phyloP scores from a whole-genome alignment of 2,329 filamentous ascomycete species.

The Mycosphaerella sp. region DNA sequence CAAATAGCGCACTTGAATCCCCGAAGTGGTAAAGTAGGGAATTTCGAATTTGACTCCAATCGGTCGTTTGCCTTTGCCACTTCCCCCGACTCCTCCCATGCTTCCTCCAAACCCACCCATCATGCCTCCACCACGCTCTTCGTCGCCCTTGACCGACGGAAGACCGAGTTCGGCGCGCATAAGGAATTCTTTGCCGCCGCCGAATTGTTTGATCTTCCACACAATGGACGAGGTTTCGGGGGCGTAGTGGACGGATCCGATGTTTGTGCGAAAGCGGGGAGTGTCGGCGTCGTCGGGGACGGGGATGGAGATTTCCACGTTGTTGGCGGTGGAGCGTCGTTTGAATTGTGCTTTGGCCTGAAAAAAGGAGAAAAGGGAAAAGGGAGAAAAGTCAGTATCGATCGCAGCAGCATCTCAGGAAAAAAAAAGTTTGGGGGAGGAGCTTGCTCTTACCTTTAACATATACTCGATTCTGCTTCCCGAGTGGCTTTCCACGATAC shows the following conservation, averaged over 20 bases:
- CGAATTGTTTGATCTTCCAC: slow-evolving; percentile 99
- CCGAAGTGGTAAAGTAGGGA: slow-evolving; percentile 99
- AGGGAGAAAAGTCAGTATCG: neutral
- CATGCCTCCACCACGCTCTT: slow-evolving; percentile 88
- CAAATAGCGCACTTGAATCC: slow-evolving; percentile 95
- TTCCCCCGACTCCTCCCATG: slow-evolving; percentile 79
- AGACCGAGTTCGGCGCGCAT: slow-evolving; percentile 96
- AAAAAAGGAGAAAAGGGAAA: neutral
- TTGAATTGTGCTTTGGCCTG: slow-evolving; percentile 94
- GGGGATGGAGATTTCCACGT: slow-evolving; percentile 95
- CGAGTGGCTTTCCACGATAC: slow-evolving; percentile 91
- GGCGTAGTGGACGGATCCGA: slow-evolving; percentile 94
- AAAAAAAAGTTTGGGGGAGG: neutral
- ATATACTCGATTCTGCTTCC: slow-evolving; percentile 97
- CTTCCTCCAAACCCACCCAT: slow-evolving; percentile 94
- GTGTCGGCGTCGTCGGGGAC: slow-evolving; percentile 96
- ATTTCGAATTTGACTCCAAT: slow-evolving; percentile 99
- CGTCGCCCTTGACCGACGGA: slow-evolving; percentile 88
- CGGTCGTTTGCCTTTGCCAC: slow-evolving; percentile 91
- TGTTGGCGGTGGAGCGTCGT: slow-evolving; percentile 93
- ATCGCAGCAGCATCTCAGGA: neutral
- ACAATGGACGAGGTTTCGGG: slow-evolving; percentile 96
- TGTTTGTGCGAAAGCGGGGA: slow-evolving; percentile 93
- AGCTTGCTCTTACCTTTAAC: slow-evolving; percentile 60
- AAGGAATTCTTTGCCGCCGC: slow-evolving; percentile 94